These are phyloP conservation scores for Acanthamoeba sp. DNA, from an alignment of 208 protist species.

Conservation along the genomic window DNA sequence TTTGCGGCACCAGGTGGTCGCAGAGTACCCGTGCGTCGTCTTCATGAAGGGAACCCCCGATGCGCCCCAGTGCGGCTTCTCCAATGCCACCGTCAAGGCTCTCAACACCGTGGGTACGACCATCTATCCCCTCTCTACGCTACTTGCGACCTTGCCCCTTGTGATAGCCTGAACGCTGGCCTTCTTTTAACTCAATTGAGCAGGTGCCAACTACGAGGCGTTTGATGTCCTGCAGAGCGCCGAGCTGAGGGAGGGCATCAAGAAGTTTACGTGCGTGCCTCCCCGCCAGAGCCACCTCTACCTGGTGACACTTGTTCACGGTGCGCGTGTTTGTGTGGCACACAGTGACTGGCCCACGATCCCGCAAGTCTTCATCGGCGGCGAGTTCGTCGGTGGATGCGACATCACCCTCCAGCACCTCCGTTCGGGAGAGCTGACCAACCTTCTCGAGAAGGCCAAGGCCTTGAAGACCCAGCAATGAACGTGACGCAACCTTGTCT, in stretches of 20 bases:
- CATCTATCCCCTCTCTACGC: background rate
- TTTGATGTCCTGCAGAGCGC: constrained; percentile 96
- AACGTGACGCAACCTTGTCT: background rate
- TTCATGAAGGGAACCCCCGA: constrained; percentile 98
- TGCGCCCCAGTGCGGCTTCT: constrained; percentile 97
- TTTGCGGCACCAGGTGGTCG: constrained; percentile 89
- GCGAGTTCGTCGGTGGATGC: constrained; percentile 96
- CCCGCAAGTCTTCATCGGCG: constrained; percentile 96
- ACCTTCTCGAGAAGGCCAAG: constrained; percentile 86
- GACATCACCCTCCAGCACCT: constrained; percentile 96
- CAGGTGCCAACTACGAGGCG: constrained; percentile 90
- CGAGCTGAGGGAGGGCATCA: constrained; percentile 94
- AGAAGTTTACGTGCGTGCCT: constrained; percentile 92
- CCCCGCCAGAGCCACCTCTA: background rate
- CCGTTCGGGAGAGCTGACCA: constrained; percentile 91
- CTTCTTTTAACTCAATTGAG: background rate
- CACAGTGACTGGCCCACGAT: constrained; percentile 96
- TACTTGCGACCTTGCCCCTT: background rate
- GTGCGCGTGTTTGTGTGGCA: background rate
- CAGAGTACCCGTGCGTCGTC: constrained; percentile 93
- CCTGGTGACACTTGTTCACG: background rate
- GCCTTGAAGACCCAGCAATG: constrained; percentile 53
- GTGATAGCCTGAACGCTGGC: background rate
- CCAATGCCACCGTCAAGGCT: constrained; percentile 94
- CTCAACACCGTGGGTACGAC: constrained; percentile 93